Conservation (phyloP, 441 rosid genomes). For the Flueggea neowawraea region DNA sequence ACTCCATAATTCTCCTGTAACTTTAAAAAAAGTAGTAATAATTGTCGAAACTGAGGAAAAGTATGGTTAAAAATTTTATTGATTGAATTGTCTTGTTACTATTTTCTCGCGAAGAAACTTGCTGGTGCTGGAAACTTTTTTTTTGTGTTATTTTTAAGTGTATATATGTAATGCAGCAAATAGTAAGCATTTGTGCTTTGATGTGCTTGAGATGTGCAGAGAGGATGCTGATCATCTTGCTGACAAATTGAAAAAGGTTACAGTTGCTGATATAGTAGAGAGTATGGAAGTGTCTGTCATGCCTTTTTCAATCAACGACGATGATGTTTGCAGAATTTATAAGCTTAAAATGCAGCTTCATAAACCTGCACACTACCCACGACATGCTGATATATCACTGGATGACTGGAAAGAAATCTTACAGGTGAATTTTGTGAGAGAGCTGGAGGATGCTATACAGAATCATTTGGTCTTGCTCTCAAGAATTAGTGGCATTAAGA, state of each 20-base stretch:
- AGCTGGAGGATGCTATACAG: conserved; percentile 90
- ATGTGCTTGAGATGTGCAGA: conserved; percentile 39
- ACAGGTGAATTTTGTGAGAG: conserved; percentile 54
- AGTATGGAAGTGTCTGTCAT: conserved; percentile 64
- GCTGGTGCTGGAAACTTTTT: too few species aligned
- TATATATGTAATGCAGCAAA: neutral
- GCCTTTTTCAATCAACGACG: conserved; percentile 43
- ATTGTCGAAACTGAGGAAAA: too few species aligned
- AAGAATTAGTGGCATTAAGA: conserved; percentile 73
- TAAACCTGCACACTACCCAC: conserved; percentile 56
- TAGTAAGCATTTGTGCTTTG: neutral
- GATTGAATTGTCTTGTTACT: too few species aligned
- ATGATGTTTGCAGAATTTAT: conserved; percentile 60
- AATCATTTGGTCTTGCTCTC: conserved; percentile 61
- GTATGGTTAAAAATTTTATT: too few species aligned
- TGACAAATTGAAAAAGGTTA: conserved; percentile 74
- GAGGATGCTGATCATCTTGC: conserved; percentile 65
- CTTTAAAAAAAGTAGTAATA: too few species aligned
- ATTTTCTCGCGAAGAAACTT: too few species aligned
- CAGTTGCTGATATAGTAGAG: conserved; percentile 78
- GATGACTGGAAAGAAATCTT: conserved; percentile 71
- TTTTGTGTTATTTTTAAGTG: neutral
- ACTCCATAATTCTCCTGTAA: too few species aligned
- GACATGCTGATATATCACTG: conserved; percentile 37
- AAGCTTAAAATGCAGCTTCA: conserved; percentile 80